Evolutionary conservation across 2,329 filamentous ascomycete genomes (phyloP).

Genomic region (Thielaviopsis punctulata): DNA sequence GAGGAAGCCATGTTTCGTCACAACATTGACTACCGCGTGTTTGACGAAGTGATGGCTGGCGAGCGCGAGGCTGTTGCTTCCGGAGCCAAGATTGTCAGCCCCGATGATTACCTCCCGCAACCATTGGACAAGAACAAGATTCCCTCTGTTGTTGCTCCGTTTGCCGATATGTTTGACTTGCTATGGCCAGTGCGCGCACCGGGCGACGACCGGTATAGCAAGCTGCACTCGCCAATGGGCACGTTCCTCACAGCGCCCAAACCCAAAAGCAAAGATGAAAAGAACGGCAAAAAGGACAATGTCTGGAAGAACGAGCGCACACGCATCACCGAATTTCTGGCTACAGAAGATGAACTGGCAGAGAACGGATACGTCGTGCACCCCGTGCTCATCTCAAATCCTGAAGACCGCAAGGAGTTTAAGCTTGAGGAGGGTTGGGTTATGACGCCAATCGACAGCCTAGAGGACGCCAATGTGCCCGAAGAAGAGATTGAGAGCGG

Average conservation of each 20-base stretch:
- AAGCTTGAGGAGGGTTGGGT: slow-evolving; percentile 53
- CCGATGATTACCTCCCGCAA: slow-evolving; percentile 44
- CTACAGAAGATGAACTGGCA: slow-evolving; percentile 52
- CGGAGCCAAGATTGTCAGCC: slow-evolving; percentile 24
- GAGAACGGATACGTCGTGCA: slow-evolving; percentile 78
- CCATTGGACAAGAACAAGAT: slow-evolving; percentile 33
- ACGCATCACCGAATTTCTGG: slow-evolving; percentile 64
- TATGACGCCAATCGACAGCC: slow-evolving; percentile 49
- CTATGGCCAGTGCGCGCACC: slow-evolving; percentile 81
- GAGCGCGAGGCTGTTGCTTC: slow-evolving; percentile 19
- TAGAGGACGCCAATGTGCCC: slow-evolving; percentile 51
- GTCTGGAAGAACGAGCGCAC: slow-evolving; percentile 60
- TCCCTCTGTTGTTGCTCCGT: slow-evolving; percentile 39
- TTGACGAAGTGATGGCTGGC: slow-evolving; percentile 21
- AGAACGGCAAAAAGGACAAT: slow-evolving; percentile 37
- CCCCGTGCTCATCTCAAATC: slow-evolving; percentile 51
- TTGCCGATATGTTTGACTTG: slow-evolving; percentile 70
- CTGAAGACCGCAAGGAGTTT: slow-evolving; percentile 31
- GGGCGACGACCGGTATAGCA: slow-evolving; percentile 64
- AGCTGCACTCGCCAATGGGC: slow-evolving; percentile 73
- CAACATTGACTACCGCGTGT: slow-evolving; percentile 24
- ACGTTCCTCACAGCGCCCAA: slow-evolving; percentile 60
- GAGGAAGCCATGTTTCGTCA: slow-evolving; percentile 79
- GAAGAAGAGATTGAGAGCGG: slow-evolving; percentile 60
- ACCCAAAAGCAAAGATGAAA: slow-evolving; percentile 40